These are phyloP conservation scores for Nakaseomyces glabratus DNA, from an alignment of 1,139 yeast species.

Conservation along the genomic window DNA sequence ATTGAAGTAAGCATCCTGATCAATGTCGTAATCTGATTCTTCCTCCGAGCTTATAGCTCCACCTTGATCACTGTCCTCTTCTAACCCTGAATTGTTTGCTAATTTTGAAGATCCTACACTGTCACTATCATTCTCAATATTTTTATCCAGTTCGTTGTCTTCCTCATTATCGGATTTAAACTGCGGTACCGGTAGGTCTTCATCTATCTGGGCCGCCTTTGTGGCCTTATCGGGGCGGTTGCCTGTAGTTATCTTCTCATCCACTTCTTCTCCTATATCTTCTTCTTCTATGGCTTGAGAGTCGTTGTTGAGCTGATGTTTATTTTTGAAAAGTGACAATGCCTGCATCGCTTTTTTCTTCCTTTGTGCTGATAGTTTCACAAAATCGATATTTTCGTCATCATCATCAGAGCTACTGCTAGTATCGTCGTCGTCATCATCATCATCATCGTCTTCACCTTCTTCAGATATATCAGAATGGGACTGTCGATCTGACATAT, in stretches of 20 bases:
- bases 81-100: conserved; percentile 17
- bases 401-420: conserved; percentile 45
- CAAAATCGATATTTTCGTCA: conserved; percentile 64
- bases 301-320: conserved; percentile 11
- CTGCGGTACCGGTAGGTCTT: conserved; percentile 35
- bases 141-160: conserved; percentile 19
- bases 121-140: conserved; percentile 65
- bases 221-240: not conserved
- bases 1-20: conserved; percentile 60
- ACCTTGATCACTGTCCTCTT: conserved; percentile 37
- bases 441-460: conserved; percentile 31
- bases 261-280: conserved; percentile 6
- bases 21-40: conserved; percentile 62
- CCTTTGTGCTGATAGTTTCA: conserved; percentile 57
- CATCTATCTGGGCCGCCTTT: conserved; percentile 1
- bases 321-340: conserved; percentile 38
- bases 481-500: conserved; percentile 16
- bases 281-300: conserved; percentile 3
- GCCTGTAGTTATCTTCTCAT: not conserved
- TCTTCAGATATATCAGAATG: conserved; percentile 10
- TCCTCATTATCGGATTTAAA: conserved; percentile 43
- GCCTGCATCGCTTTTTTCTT: conserved; percentile 48
- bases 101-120: conserved; percentile 35
- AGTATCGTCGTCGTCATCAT: conserved; percentile 33
- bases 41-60: conserved; percentile 34